Base-by-base conservation (phyloP, 2,329 filamentous ascomycete genomes). In the Neopestalotiopsis clavispora region DNA sequence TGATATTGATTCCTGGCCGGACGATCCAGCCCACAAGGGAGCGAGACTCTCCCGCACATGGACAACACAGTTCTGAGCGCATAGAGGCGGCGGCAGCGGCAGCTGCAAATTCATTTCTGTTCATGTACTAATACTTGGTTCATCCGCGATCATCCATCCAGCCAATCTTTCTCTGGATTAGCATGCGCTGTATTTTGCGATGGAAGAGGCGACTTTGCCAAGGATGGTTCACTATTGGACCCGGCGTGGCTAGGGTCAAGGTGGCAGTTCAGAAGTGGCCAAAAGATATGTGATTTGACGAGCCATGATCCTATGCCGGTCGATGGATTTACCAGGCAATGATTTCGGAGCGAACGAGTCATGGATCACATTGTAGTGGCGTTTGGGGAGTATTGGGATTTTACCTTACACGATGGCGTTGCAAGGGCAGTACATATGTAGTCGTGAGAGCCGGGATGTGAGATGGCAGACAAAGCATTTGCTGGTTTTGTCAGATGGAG, bases 111-210 rank as follows among this genome's bases (percentile, higher is more conserved):
- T 28, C 62, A 69, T 69, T 70, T 74, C 69, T 70, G 71, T 72
- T 74, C 69, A 72, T 76, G 75, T 78, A 76, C 73, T 72, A 75
- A 77, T 75, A 64, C 56, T 60, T 65, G n/a, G 14, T 57, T 57
- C 32, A 23, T 56, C 23, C 32, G n/a, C 52, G 45, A 20, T 17
- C n/a, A 10, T 14, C n/a, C 12, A 49, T 10, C 40, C 30, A 12
- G 20, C 40, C 38, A 30, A 17, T 30, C n/a, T 23, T 42, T 38
- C 14, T 52, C 45, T 52, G 45, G 23, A 59, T 30, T 30, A 34
- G 57, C 23, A 30, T 34, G 57, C 57, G 57, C 57, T 30, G 57
- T 23, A 59, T 59, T 59, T 17, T 59, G 57, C 12, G 23, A 23
- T 23, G 30, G 57, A 52, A 23, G 45, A 52, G n/a, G 17, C 45